A percentile compares a stretch with the other conserved stretches of the same genome.
These are phyloP conservation scores for Hansfordia pulvinata DNA, from an alignment of 2,329 filamentous ascomycete genomes.

Conservation along the genomic window DNA sequence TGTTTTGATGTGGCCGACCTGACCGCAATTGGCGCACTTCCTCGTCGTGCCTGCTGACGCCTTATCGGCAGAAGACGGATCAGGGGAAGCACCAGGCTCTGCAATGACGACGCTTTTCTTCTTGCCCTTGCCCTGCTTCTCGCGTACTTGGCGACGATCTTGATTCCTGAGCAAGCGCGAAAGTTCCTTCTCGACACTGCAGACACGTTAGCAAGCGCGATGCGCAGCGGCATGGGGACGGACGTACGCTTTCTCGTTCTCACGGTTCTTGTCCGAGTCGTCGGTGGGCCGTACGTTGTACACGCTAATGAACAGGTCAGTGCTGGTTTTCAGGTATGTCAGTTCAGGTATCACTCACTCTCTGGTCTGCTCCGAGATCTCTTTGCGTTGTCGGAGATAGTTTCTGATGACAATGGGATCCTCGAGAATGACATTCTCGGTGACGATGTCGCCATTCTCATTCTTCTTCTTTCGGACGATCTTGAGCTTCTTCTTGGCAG, in stretches of 20 bases:
- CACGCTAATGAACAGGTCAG: constrained; percentile 30
- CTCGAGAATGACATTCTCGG: constrained; percentile 47
- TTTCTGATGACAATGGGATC: constrained; percentile 80
- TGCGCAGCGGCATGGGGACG: constrained; percentile 1
- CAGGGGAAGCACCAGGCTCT: constrained; percentile 33
- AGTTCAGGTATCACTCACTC: constrained; percentile 44
- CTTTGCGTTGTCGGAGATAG: constrained; percentile 68
- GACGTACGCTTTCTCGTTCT: constrained; percentile 26
- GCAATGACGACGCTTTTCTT: constrained; percentile 25
- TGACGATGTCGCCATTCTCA: constrained; percentile 48
- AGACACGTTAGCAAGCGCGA: constrained; percentile 14
- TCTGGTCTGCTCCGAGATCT: constrained; percentile 56
- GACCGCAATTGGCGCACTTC: constrained; percentile 96
- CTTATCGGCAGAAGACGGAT: constrained; percentile 34
- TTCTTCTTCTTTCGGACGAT: constrained; percentile 60
- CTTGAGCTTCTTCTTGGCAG: constrained; percentile 52
- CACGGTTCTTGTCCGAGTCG: constrained; percentile 36
- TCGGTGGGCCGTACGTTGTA: constrained; percentile 34
- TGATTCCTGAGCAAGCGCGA: constrained; percentile 82
- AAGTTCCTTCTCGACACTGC: constrained; percentile 59
- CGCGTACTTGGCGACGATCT: constrained; percentile 76
- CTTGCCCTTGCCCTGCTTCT: constrained; percentile 65
- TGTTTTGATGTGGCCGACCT: constrained; percentile 95
- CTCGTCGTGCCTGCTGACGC: constrained; percentile 55
- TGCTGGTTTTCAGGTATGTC: constrained; percentile 7